Conservation (phyloP, 1,284 basidiomycete species). For the Tremellales sp. region DNA sequence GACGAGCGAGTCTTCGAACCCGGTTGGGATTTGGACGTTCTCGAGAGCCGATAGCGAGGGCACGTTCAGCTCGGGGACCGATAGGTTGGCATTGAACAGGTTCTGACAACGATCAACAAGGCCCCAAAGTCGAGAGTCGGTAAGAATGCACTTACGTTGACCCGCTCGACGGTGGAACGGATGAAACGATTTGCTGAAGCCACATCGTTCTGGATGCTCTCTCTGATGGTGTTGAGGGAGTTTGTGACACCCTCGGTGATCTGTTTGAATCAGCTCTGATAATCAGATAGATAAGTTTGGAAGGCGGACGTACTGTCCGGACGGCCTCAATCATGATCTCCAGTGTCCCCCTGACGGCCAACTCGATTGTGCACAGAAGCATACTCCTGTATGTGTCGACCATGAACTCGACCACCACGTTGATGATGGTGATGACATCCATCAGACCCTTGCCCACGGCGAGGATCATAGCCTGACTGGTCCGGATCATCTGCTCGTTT, state of each 20-base stretch:
- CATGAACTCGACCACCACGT: conserved; percentile 83
- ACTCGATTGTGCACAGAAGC: conserved; percentile 85
- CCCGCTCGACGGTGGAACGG: conserved; percentile 58
- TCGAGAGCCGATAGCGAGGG: conserved; percentile 67
- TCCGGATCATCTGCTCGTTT: conserved; percentile 70
- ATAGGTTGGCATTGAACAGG: conserved; percentile 59
- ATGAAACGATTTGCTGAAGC: conserved; percentile 65
- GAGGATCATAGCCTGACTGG: conserved; percentile 72
- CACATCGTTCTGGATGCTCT: conserved; percentile 68
- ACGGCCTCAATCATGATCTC: conserved; percentile 75
- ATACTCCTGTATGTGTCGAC: conserved; percentile 87
- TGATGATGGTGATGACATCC: conserved; percentile 65
- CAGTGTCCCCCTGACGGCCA: conserved; percentile 77
- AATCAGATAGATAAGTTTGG: not conserved
- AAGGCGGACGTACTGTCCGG: conserved; percentile 60
- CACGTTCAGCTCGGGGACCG: conserved; percentile 64
- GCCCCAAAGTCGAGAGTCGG: conserved; percentile 1
- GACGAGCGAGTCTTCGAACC: conserved; percentile 66
- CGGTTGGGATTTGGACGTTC: conserved; percentile 76
- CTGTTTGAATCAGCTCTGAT: conserved; percentile 48
- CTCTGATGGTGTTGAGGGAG: conserved; percentile 60
- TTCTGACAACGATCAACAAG: conserved; percentile 38
- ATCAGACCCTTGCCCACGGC: conserved; percentile 69
- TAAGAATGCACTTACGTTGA: conserved; percentile 56
- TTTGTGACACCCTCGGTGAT: conserved; percentile 63